Evolutionary conservation across 495 filamentous ascomycete species (phyloP).

Genomic region (Neurospora sp.): DNA sequence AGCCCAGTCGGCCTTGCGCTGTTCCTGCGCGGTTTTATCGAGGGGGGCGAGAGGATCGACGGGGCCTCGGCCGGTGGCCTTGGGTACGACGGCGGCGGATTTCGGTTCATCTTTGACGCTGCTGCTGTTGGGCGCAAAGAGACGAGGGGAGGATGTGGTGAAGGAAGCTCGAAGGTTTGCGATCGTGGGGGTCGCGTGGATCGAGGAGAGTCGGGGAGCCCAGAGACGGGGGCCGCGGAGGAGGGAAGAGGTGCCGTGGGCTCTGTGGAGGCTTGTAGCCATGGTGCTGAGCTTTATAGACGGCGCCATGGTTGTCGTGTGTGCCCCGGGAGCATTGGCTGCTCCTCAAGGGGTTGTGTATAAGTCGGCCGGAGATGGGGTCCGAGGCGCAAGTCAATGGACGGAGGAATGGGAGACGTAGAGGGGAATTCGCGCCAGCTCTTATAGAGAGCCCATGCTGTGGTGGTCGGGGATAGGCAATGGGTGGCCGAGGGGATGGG

Average conservation of each 20-base stretch:
- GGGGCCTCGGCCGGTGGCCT: constrained; percentile 3
- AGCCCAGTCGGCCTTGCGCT: constrained; percentile 93
- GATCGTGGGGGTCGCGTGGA: constrained; percentile 1
- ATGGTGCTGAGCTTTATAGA: constrained; percentile 11
- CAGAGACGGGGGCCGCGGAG: constrained; percentile 3
- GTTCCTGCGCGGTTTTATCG: constrained; percentile 62
- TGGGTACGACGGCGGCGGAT: not conserved
- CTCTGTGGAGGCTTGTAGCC: constrained; percentile 12
- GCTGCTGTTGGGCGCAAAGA: not conserved
- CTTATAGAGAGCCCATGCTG: not conserved
- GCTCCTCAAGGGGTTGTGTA: not conserved
- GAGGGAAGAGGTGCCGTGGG: not conserved
- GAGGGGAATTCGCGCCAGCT: not conserved
- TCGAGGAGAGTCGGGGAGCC: not conserved
- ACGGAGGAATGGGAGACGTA: not conserved
- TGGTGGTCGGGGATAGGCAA: not conserved
- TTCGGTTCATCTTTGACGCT: not conserved
- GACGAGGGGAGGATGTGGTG: constrained; percentile 9
- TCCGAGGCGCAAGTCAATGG: not conserved
- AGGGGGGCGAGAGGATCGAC: constrained; percentile 23
- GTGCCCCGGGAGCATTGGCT: not conserved
- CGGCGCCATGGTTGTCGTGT: constrained; percentile 12
- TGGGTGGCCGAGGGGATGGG: not conserved
- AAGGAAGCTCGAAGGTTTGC: constrained; percentile 12
- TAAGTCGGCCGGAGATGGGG: not conserved